Evolutionary conservation across 1,284 basidiomycete genomes (phyloP), one percentile per base, ranked within the genome.

Genomic region (Puccinia hordei): DNA sequence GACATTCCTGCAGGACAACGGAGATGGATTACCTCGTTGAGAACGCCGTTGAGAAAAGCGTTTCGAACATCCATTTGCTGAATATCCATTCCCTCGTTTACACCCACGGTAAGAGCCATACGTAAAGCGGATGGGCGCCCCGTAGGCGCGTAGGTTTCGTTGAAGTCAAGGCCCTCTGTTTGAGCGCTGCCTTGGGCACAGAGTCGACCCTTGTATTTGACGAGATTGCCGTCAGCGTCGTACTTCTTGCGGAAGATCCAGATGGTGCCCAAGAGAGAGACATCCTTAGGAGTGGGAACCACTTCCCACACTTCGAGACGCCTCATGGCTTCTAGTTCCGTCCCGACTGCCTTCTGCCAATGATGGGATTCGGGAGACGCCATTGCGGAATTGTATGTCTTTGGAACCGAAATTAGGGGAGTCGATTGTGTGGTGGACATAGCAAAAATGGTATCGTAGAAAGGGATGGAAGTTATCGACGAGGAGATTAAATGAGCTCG

Each of bases 31-130:
- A 65, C 68, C 38, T 71, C 41, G 15, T 71, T n/a, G 5, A 51
- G 30, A 5, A 22, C n/a, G 9, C 30, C 19, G 46, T 71, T 71
- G 38, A 71, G 46, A 33, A 71, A 71, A 5, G 68, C n/a, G 30
- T 30, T 51, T 5, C n/a, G n/a, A 4, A 41, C 68, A 51, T 71
- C 69, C 69, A 72, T 72, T 6, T n/a, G n/a, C n/a, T n/a, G n/a
- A n/a, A n/a, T n/a, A n/a, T n/a, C n/a, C n/a, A n/a, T n/a, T n/a
- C n/a, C n/a, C n/a, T n/a, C 41, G 41, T 44, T 44, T 8, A 44
- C 41, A 6, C 41, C 41, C 6, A 44, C 13, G 6, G 41, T 44
- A 8, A 44, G 13, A 6, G 41, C 41, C 13, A 13, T 13, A 8
- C 13, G 41, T 6, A 44, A 13, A 6, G 41, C 41, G 8, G 41